Conservation (phyloP, 2,329 filamentous ascomycete species). For the Curvularia sp. region DNA sequence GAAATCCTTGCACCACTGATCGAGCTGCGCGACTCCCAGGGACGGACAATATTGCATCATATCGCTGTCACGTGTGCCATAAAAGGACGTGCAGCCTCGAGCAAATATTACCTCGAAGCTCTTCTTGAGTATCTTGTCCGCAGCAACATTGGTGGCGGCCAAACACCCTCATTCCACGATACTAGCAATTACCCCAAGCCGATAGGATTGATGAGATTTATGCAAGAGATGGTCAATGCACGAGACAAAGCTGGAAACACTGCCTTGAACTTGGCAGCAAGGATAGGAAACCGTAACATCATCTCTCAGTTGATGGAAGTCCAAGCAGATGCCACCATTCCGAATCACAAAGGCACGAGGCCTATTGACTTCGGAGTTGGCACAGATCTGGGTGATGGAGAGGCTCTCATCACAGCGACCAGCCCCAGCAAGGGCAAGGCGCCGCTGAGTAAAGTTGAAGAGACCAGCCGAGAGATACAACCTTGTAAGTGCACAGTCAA, state of each 20-base stretch:
- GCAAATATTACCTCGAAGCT: slow-evolving; percentile 94
- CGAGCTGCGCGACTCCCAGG: slow-evolving; percentile 86
- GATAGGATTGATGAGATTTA: slow-evolving; percentile 90
- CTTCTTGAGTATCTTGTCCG: slow-evolving; percentile 93
- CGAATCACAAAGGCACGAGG: slow-evolving; percentile 86
- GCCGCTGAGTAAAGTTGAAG: slow-evolving; percentile 62
- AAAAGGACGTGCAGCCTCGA: slow-evolving; percentile 88
- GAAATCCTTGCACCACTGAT: slow-evolving; percentile 90
- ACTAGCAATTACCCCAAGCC: slow-evolving; percentile 65
- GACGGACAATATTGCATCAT: slow-evolving; percentile 91
- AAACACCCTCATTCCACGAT: slow-evolving; percentile 55
- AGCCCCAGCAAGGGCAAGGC: slow-evolving; percentile 51
- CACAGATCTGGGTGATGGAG: slow-evolving; percentile 60
- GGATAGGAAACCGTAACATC: slow-evolving; percentile 92
- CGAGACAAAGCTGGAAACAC: slow-evolving; percentile 95
- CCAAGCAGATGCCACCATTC: slow-evolving; percentile 88
- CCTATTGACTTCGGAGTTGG: slow-evolving; percentile 96
- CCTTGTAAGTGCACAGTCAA: slow-evolving; percentile 66
- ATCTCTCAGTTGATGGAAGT: slow-evolving; percentile 97
- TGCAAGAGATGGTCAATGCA: slow-evolving; percentile 95
- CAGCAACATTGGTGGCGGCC: slow-evolving; percentile 59
- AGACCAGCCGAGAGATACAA: slow-evolving; percentile 81
- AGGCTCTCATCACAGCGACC: slow-evolving; percentile 28
- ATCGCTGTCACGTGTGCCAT: slow-evolving; percentile 96
- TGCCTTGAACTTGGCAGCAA: slow-evolving; percentile 88